Percentiles rank a stretch among this genome's conserved stretches.
These are phyloP conservation scores for Nitzschia sp. DNA, from an alignment of 108 stramenopile genomes.

Conservation along the genomic window DNA sequence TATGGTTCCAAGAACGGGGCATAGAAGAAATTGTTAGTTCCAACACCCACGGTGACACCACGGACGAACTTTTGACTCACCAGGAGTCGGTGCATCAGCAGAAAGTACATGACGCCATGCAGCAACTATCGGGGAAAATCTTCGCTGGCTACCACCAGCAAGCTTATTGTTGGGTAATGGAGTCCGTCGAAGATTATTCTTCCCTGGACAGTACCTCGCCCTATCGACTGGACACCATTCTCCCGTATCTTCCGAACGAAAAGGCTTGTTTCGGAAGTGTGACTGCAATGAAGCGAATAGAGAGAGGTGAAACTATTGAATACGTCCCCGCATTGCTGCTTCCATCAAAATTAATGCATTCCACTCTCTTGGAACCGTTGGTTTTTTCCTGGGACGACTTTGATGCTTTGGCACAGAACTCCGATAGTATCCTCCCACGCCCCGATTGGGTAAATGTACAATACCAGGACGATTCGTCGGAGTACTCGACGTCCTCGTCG, in stretches of 20 bases:
- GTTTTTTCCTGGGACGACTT: conserved; percentile 25
- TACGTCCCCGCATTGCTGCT: conserved; percentile 20
- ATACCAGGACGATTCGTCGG: neutral
- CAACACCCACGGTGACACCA: neutral
- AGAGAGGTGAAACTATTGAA: conserved; percentile 24
- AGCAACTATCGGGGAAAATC: neutral
- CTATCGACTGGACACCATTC: neutral
- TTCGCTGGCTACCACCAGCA: neutral
- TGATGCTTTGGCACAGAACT: neutral
- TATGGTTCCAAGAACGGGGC: conserved; percentile 30
- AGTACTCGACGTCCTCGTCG: neutral
- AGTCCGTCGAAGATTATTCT: conserved; percentile 18
- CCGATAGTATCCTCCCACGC: too few relatives aligned
- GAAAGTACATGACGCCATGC: neutral
- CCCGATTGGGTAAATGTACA: neutral
- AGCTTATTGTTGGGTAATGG: conserved; percentile 22
- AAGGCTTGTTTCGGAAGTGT: conserved; percentile 13
- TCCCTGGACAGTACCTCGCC: neutral
- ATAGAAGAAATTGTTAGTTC: conserved; percentile 16
- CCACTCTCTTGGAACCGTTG: conserved; percentile 12
- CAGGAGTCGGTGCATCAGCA: neutral
- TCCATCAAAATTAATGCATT: neutral
- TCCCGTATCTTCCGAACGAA: neutral
- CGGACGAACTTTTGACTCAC: neutral
- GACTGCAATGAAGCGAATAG: neutral